Conservation (phyloP, 257 asterid genomes). For the Plantago elongata region DNA sequence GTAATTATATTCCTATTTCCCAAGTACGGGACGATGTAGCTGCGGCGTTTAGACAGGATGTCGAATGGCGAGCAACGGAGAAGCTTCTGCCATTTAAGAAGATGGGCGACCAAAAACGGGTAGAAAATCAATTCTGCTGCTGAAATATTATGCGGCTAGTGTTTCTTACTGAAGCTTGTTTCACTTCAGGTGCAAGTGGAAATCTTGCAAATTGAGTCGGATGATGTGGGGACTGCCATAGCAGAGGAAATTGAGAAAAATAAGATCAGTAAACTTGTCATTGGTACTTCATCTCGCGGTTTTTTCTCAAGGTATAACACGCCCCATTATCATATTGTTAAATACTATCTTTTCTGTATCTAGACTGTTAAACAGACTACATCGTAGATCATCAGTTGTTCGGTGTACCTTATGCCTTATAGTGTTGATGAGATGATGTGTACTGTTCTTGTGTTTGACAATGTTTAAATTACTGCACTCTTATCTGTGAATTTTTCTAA, state of each 20-base stretch:
- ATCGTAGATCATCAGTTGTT: too few species aligned
- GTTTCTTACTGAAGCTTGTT: constrained; percentile 11
- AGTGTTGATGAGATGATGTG: too few species aligned
- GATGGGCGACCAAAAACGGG: constrained; percentile 58
- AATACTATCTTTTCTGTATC: background rate
- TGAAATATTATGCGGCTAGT: background rate
- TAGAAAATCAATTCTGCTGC: constrained; percentile 14
- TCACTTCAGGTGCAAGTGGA: constrained; percentile 62
- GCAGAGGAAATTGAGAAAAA: constrained; percentile 35
- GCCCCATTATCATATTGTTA: background rate
- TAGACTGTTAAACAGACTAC: too few species aligned
- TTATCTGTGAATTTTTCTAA: background rate
- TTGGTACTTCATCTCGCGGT: constrained; percentile 67
- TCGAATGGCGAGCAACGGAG: constrained; percentile 58
- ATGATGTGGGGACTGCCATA: constrained; percentile 56
- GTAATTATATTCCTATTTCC: constrained; percentile 58
- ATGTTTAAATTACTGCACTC: background rate
- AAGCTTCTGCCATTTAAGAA: constrained; percentile 67
- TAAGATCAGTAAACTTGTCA: constrained; percentile 55
- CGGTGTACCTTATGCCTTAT: too few species aligned
- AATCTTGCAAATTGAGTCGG: constrained; percentile 66
- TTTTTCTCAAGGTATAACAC: constrained; percentile 56
- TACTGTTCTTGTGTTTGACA: too few species aligned
- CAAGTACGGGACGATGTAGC: constrained; percentile 78
- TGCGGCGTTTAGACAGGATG: constrained; percentile 60